These are phyloP conservation scores for Termitomyces sp. DNA, from an alignment of 768 basidiomycete genomes.

Conservation along the genomic window DNA sequence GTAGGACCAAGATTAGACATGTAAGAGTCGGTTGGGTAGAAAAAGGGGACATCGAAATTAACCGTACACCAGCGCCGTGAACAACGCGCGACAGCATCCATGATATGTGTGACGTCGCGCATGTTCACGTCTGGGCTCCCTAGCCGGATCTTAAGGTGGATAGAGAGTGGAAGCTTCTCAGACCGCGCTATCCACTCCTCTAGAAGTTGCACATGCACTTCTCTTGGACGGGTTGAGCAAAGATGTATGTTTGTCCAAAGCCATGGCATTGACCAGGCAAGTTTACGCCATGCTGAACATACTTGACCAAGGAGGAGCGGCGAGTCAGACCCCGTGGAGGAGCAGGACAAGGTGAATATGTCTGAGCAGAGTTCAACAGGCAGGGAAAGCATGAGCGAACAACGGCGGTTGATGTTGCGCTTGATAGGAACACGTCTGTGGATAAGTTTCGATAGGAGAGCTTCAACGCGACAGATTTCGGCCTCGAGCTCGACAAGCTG, in stretches of 20 bases:
- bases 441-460: conserved; percentile 10
- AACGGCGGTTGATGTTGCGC: conserved; percentile 13
- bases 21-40: conserved; percentile 10
- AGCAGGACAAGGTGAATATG: conserved; percentile 15
- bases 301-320: conserved; percentile 22
- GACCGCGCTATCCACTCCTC: conserved; percentile 24
- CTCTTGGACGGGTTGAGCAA: conserved; percentile 12
- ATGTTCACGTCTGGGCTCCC: conserved; percentile 1
- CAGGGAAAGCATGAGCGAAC: conserved; percentile 13
- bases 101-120: conserved; percentile 8
- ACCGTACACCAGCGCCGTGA: conserved; percentile 13
- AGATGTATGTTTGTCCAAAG: conserved; percentile 23
- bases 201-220: conserved; percentile 16
- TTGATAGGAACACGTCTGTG: conserved; percentile 13
- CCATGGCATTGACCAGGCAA: conserved; percentile 25
- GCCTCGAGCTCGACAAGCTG: conserved; percentile 14
- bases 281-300: conserved; percentile 22
- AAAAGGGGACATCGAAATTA: conserved; percentile 14
- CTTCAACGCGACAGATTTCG: conserved; percentile 10
- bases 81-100: conserved; percentile 14
- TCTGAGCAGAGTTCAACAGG: conserved; percentile 17
- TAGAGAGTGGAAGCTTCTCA: conserved; percentile 16
- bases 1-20: conserved; percentile 7
- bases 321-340: background rate
- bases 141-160: conserved; percentile 3